These are phyloP conservation scores for Xylaria nigripes DNA, from an alignment of 495 filamentous ascomycete genomes.

Conservation along the genomic window DNA sequence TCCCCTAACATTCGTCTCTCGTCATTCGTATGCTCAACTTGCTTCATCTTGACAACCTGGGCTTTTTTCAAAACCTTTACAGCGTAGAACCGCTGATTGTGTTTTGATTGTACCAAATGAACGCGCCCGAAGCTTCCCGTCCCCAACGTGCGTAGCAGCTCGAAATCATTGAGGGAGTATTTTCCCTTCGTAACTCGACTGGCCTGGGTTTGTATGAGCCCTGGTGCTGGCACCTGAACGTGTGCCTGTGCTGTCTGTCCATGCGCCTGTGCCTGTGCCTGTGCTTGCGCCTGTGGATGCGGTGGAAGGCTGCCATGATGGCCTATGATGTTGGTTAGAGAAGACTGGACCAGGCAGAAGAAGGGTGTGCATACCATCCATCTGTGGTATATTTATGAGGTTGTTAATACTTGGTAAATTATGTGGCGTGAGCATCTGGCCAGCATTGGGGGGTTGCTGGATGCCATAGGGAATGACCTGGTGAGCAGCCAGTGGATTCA, in stretches of 20 bases:
- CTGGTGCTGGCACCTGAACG: slow-evolving; percentile 16
- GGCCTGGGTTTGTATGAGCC: slow-evolving; percentile 18
- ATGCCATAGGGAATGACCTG: slow-evolving; percentile 23
- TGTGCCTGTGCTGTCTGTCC: slow-evolving; percentile 12
- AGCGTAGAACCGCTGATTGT: slow-evolving; percentile 95
- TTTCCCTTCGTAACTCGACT: slow-evolving; percentile 88
- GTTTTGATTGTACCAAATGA: slow-evolving; percentile 90
- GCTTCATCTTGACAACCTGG: slow-evolving; percentile 99
- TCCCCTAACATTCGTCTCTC: slow-evolving; percentile 90
- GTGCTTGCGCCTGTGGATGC: slow-evolving; percentile 18
- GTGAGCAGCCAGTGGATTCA: slow-evolving; percentile 23
- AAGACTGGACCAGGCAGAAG: slow-evolving; percentile 20
- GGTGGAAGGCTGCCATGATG: slow-evolving; percentile 32
- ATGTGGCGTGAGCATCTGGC: slow-evolving; percentile 35
- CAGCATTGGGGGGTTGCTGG: slow-evolving; percentile 20
- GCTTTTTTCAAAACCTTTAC: slow-evolving; percentile 97
- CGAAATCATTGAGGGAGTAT: slow-evolving; percentile 85
- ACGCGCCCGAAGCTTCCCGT: slow-evolving; percentile 96
- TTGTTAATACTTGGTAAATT: slow-evolving; percentile 63
- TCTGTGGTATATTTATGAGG: slow-evolving; percentile 57
- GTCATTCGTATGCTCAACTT: slow-evolving; percentile 98
- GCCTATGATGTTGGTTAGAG: slow-evolving; percentile 19
- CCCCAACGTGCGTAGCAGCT: slow-evolving; percentile 79
- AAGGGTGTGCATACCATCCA: slow-evolving; percentile 32
- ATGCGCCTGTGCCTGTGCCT: slow-evolving; percentile 13